phyloP scores from a whole-genome alignment of 2,329 filamentous ascomycete genomes.

The Colletotrichum tanaceti region DNA sequence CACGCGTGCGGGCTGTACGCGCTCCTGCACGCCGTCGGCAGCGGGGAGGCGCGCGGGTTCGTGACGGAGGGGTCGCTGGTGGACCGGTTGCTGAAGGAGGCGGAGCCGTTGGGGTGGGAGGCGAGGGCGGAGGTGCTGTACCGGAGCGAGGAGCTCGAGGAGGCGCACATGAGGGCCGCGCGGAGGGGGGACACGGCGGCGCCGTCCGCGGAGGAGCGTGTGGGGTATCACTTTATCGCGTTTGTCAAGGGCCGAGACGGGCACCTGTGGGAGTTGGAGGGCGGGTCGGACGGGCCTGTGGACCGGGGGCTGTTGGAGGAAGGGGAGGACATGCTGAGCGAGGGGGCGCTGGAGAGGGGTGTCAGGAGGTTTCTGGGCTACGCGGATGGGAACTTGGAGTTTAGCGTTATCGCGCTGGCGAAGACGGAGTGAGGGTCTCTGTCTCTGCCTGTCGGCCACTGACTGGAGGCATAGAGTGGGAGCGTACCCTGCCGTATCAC shows the following conservation, averaged over 20 bases:
- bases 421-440: slow-evolving; percentile 16
- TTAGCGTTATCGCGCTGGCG: slow-evolving; percentile 54
- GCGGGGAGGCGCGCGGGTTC: slow-evolving; percentile 69
- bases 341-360: slow-evolving; percentile 74
- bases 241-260: slow-evolving; percentile 77
- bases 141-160: slow-evolving; percentile 75
- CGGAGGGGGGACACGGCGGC: slow-evolving; percentile 74
- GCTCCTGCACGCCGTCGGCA: slow-evolving; percentile 77
- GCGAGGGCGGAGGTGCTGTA: slow-evolving; percentile 77
- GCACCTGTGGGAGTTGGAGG: slow-evolving; percentile 83
- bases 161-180: slow-evolving; percentile 78
- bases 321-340: slow-evolving; percentile 73
- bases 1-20: slow-evolving; percentile 86
- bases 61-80: slow-evolving; percentile 67
- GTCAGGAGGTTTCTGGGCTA: slow-evolving; percentile 57
- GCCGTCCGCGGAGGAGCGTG: slow-evolving; percentile 68
- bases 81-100: slow-evolving; percentile 69
- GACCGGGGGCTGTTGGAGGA: slow-evolving; percentile 68
- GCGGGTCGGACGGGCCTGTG: slow-evolving; percentile 77
- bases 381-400: slow-evolving; percentile 51
- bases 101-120: slow-evolving; percentile 69
- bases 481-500: too few species aligned
- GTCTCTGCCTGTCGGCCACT: neutral
- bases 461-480: neutral
- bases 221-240: slow-evolving; percentile 83